A percentile compares a stretch with the other conserved stretches of the same genome.
Conservation (phyloP, 2,329 filamentous ascomycete species). For the Lachnellula arida region DNA sequence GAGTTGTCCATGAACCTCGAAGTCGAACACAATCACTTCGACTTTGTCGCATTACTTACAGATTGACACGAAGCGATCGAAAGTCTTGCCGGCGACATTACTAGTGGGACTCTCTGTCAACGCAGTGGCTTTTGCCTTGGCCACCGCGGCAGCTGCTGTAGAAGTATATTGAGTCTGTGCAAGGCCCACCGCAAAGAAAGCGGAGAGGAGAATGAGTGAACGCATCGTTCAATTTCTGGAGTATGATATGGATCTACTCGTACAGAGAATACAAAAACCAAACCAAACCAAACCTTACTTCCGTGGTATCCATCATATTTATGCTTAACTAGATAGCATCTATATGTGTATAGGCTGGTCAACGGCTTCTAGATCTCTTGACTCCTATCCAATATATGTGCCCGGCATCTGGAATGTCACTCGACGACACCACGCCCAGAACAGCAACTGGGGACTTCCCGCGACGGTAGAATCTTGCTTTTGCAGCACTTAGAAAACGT, state of each 20-base stretch:
- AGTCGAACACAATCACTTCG: not conserved
- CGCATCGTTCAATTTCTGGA: not conserved
- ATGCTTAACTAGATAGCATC: not conserved
- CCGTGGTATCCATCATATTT: not conserved
- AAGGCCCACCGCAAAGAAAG: slow-evolving; percentile 22
- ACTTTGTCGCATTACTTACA: not conserved
- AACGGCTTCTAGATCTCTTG: not conserved
- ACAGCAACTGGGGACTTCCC: not conserved
- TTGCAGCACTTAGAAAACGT: not conserved
- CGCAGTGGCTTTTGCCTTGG: slow-evolving; percentile 47
- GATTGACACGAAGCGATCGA: slow-evolving; percentile 66
- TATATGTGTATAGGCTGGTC: not conserved
- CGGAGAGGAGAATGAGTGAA: not conserved
- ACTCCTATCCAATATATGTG: not conserved
- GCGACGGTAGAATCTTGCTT: not conserved
- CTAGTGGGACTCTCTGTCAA: slow-evolving; percentile 56
- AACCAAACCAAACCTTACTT: not conserved
- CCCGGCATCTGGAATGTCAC: not conserved
- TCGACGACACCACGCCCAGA: not conserved
- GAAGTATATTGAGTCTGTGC: slow-evolving; percentile 29
- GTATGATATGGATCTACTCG: not conserved
- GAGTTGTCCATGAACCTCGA: not conserved
- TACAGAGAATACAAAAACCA: not conserved
- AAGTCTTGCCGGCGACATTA: slow-evolving; percentile 63
- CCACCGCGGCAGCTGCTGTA: slow-evolving; percentile 16